Base-by-base conservation (phyloP, 1,284 basidiomycete species). In the Chiua sp. region DNA sequence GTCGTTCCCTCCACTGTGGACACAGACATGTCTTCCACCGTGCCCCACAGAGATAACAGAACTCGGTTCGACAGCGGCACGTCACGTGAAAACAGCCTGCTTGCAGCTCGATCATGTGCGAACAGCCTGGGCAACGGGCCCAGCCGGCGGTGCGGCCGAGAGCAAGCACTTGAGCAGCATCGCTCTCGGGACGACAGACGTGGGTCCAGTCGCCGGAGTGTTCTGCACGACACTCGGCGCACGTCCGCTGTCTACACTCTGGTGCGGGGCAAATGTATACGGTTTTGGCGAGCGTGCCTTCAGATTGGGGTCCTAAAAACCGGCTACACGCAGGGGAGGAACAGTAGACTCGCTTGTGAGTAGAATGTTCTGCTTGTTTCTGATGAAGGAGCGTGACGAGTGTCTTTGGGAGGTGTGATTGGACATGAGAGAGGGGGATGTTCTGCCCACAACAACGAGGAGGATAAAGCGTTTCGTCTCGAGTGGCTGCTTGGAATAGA, bases 71-170 rank as follows among this genome's bases (percentile, higher is more conserved):
- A 65, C 80, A 81, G 30, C 76, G 68, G 60, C 80, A 82, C 11
- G 79, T 81, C 78, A 82, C 81, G 64, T 82, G 80, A 64, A 70
- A 79, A 60, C 80, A 82, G 1, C 80, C 80, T 15, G 68, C 46
- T 33, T 72, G 61, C 42, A 79, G 78, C 63, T 82, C 80, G 58
- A 82, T 73, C 62, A 82, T 68, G 49, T 74, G 69, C 20, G 71
- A 68, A 61, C 80, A 81, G 3, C 75, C 74, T 1, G 80, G 79
- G 60, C 80, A 82, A 37, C 79, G 75, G 16, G 74, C 68, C 80
- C 80, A 82, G 12, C 78, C 79, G 23, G 68, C 37, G 7, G 37
- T 30, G 28, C 49, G 30, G 32, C 49, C 32, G 12, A 51, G 32
- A 32, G 37, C 37, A 8, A 39, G 37, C 10, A 39, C 5, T 33